Conservation (phyloP, 2,329 filamentous ascomycete species). For the Seiridium cupressi region DNA sequence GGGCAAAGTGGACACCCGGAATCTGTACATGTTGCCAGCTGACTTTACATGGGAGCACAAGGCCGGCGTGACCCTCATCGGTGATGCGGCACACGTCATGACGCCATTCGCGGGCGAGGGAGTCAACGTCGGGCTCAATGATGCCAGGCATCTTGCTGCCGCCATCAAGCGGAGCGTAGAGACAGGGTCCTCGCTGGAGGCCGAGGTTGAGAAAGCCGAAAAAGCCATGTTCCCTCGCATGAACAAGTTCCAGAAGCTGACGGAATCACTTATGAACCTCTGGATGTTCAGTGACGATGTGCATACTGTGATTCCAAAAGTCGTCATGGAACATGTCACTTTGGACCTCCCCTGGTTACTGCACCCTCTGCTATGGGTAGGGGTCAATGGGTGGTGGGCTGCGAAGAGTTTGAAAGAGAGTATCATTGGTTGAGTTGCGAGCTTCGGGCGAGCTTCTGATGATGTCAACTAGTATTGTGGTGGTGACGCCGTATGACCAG, state of each 20-base stretch:
- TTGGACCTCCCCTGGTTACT: neutral
- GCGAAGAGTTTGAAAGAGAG: neutral
- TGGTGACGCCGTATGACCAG: no score
- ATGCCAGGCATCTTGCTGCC: constrained; percentile 47
- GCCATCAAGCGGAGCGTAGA: constrained; percentile 33
- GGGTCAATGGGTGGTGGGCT: constrained; percentile 3
- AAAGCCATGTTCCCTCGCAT: constrained; percentile 36
- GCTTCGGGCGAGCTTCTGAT: no score
- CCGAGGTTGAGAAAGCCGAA: constrained; percentile 37
- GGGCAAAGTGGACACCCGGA: constrained; percentile 36
- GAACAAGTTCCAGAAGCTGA: constrained; percentile 35
- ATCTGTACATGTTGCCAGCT: constrained; percentile 52
- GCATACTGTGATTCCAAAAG: neutral
- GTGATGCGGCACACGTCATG: constrained; percentile 61
- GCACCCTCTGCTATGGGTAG: constrained; percentile 1
- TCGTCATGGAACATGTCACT: neutral
- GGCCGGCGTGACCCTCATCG: constrained; percentile 51
- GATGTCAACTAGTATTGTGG: no score
- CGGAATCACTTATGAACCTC: constrained; percentile 41
- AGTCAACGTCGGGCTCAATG: constrained; percentile 56
- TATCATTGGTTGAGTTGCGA: neutral
- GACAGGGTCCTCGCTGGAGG: constrained; percentile 14
- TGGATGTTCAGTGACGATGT: constrained; percentile 39
- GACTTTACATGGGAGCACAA: constrained; percentile 45
- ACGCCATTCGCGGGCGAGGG: constrained; percentile 57